These are phyloP conservation scores for Apiotrichum brassicae DNA, from an alignment of 1,284 basidiomycete species.

Conservation along the genomic window DNA sequence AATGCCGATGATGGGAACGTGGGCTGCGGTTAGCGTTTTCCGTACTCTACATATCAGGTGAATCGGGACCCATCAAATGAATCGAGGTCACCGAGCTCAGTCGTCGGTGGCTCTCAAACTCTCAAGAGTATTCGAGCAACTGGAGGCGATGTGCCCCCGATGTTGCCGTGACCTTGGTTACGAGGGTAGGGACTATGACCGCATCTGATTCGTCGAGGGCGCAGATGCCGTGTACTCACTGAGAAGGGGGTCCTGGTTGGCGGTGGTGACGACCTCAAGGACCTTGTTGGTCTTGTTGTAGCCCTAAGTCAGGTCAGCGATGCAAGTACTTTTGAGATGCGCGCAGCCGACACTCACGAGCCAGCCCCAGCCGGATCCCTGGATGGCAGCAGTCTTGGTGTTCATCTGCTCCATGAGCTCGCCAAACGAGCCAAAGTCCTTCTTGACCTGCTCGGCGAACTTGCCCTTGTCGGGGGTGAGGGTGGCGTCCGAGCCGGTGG, in stretches of 20 bases:
- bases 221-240: conserved; percentile 29
- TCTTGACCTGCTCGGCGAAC: conserved; percentile 72
- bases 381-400: conserved; percentile 81
- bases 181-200: no score
- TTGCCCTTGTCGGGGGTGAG: conserved; percentile 61
- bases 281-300: conserved; percentile 64
- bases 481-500: conserved; percentile 57
- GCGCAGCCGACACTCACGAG: conserved; percentile 57
- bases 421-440: conserved; percentile 77
- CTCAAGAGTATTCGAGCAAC: no score
- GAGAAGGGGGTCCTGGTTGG: conserved; percentile 94
- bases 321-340: not conserved
- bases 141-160: no score
- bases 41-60: no score
- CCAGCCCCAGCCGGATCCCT: conserved; percentile 99
- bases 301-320: conserved; percentile 52
- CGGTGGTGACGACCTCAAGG: conserved; percentile 82
- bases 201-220: not conserved
- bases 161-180: no score
- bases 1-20: conserved; percentile 86
- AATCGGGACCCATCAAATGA: no score
- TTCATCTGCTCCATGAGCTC: conserved; percentile 72
- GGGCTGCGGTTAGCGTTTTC: conserved; percentile 52
- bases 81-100: no score
- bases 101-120: no score